These are phyloP conservation scores for Zymoseptoria pseudotritici DNA, from an alignment of 2,329 filamentous ascomycete species.

Conservation along the genomic window DNA sequence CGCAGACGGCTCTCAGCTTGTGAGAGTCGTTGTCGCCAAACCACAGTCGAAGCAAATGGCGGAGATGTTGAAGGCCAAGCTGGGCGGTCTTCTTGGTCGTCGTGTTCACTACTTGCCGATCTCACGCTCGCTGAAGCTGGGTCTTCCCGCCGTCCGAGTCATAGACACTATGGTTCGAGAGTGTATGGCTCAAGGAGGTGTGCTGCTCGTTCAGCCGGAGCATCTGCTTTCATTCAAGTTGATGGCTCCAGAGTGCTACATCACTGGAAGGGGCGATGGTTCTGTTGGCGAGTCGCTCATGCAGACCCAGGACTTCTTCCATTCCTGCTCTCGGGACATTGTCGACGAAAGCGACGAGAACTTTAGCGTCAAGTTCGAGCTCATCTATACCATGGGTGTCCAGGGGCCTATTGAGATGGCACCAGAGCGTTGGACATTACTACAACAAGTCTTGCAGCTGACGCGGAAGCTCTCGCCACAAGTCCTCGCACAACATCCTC, in stretches of 20 bases:
- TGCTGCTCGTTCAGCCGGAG: conserved; percentile 56
- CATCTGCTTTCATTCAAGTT: conserved; percentile 59
- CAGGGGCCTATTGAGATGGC: conserved; percentile 35
- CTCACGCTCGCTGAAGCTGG: conserved; percentile 43
- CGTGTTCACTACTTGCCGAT: conserved; percentile 52
- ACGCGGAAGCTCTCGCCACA: conserved; percentile 13
- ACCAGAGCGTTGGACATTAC: conserved; percentile 33
- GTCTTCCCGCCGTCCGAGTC: conserved; percentile 19
- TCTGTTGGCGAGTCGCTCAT: conserved; percentile 44
- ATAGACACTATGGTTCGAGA: conserved; percentile 37
- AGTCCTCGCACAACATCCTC: neutral
- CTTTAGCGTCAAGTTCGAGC: conserved; percentile 34
- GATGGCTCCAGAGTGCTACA: conserved; percentile 51
- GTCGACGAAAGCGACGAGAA: conserved; percentile 53
- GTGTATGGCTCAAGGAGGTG: conserved; percentile 39
- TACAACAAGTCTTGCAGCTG: conserved; percentile 31
- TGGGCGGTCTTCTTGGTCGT: conserved; percentile 50
- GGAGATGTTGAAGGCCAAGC: conserved; percentile 46
- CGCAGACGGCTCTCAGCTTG: conserved; percentile 37
- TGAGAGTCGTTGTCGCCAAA: conserved; percentile 50
- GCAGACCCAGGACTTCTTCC: conserved; percentile 44
- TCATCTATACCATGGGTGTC: conserved; percentile 38
- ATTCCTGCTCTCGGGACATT: conserved; percentile 48
- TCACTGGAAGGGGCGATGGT: conserved; percentile 36
- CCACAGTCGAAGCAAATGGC: conserved; percentile 51